Base-by-base conservation (phyloP, 305 asterid species). In the Fraxinus paxiana region DNA sequence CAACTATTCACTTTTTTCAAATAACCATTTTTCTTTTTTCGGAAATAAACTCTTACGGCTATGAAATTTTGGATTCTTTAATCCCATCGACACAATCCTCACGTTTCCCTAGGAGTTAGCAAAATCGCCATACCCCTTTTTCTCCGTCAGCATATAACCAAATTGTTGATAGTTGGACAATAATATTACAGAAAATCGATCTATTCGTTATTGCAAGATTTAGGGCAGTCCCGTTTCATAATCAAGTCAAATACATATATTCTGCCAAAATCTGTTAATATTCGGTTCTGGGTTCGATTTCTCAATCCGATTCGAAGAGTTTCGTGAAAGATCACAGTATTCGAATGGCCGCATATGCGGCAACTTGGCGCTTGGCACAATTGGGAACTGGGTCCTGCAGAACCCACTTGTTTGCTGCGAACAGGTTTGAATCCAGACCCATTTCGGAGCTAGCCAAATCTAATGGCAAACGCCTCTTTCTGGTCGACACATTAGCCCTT, bases 401-500 rank as follows among this genome's bases (percentile, higher is more conserved):
- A 28, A 54, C 70, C 82, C 83, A 80, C 20, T 72, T 85, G 22
- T 38, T 61, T 43, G 81, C 75, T 35, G 72, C 78, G 13, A 54
- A 35, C 77, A 85, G 90, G 73, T 20, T 76, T 43, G 84, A 84
- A 2, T 46, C 80, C 18, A 81, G 89, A 46, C 80, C 86, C 85
- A 83, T 93, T 71, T 87, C 97, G 67, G 91, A 90, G 83, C 88
- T 90, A 73, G 77, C 83, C 13, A 78, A 86, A 76, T 79, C 93
- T 83, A 88, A 84, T 78, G 86, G 88, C 86, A 89, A 85, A 30
- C 90, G 86, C 69, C 83, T 89, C 43, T 89, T 88, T 79, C 90
- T 90, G 79, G 92, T 90, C 76, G 91, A 90, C 77, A 90, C 94
- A 67, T 80, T 90, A 65, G 91, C 94, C 83, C 90, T 89, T 15